Conservation (phyloP, 2,329 filamentous ascomycete genomes). For the Tolypocladium sp. region DNA sequence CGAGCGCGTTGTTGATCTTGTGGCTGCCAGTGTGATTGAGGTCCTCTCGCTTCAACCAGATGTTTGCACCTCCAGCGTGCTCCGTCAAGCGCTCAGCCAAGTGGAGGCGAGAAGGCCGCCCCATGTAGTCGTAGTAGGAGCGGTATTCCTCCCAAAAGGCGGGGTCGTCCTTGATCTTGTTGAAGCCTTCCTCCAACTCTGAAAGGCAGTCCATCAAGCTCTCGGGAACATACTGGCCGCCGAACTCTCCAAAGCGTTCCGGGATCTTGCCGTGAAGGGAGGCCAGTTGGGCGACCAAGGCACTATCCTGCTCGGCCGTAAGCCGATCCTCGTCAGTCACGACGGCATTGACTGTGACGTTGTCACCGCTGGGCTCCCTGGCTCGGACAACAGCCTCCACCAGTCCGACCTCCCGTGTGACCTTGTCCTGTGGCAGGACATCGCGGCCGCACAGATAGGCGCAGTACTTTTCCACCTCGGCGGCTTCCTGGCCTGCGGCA, state of each 20-base stretch:
- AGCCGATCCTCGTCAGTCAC: slow-evolving; percentile 63
- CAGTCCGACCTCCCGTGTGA: slow-evolving; percentile 58
- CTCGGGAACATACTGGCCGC: slow-evolving; percentile 95
- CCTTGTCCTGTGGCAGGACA: slow-evolving; percentile 21
- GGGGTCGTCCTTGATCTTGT: slow-evolving; percentile 75
- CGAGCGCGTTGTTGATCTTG: slow-evolving; percentile 98
- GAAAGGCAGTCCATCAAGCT: slow-evolving; percentile 94
- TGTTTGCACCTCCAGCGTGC: slow-evolving; percentile 82
- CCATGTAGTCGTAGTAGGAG: slow-evolving; percentile 96
- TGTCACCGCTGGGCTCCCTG: slow-evolving; percentile 23
- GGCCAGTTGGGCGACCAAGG: slow-evolving; percentile 75
- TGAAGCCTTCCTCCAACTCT: slow-evolving; percentile 85
- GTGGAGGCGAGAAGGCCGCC: slow-evolving; percentile 85
- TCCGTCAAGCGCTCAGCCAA: slow-evolving; percentile 81
- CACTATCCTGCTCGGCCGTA: slow-evolving; percentile 38
- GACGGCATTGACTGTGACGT: slow-evolving; percentile 46
- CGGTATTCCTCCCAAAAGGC: slow-evolving; percentile 96
- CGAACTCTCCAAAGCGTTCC: slow-evolving; percentile 87
- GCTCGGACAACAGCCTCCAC: slow-evolving; percentile 56
- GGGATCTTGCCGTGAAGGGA: slow-evolving; percentile 74
- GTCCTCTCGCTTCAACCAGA: slow-evolving; percentile 97
- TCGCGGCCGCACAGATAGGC: slow-evolving; percentile 51
- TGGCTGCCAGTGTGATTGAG: slow-evolving; percentile 96
- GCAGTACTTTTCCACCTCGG: slow-evolving; percentile 81
- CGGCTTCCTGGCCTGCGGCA: slow-evolving; percentile 29